Conservation (phyloP, 1,284 basidiomycete genomes). For the Heterobasidion parviporum region DNA sequence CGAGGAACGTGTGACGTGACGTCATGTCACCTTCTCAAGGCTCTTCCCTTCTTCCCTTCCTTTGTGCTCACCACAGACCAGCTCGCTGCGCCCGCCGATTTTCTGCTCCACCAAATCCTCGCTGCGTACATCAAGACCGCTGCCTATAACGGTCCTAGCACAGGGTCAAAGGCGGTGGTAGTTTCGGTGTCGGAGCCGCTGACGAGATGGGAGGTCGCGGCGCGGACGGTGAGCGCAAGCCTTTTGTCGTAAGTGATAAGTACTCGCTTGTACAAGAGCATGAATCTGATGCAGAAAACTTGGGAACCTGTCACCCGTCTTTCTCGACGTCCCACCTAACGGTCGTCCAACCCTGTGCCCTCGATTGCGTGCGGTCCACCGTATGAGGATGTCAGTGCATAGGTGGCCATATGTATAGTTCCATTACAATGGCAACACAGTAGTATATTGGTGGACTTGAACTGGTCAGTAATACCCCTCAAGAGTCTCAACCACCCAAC, state of each 20-base stretch:
- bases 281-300: constrained; percentile 42
- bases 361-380: constrained; percentile 22
- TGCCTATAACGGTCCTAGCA: constrained; percentile 15
- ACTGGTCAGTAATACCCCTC: no score
- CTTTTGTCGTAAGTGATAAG: no score
- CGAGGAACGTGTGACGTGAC: no score
- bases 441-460: no score
- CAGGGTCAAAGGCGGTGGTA: constrained; percentile 32
- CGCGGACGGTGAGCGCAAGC: constrained; percentile 43
- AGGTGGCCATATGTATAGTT: no score
- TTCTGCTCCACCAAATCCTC: constrained; percentile 48
- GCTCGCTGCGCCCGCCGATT: constrained; percentile 57
- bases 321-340: constrained; percentile 35
- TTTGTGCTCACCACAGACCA: constrained; percentile 56
- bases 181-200: constrained; percentile 50
- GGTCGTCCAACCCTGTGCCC: constrained; percentile 19
- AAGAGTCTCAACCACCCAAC: no score
- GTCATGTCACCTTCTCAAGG: no score
- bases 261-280: constrained; percentile 27
- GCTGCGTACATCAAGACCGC: constrained; percentile 37
- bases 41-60: no score
- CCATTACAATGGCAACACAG: no score
- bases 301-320: constrained; percentile 34
- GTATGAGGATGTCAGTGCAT: constrained; percentile 3
- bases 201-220: constrained; percentile 51